These are phyloP conservation scores for Cryptococcus sp. DNA, from an alignment of 1,284 basidiomycete species.

Conservation along the genomic window DNA sequence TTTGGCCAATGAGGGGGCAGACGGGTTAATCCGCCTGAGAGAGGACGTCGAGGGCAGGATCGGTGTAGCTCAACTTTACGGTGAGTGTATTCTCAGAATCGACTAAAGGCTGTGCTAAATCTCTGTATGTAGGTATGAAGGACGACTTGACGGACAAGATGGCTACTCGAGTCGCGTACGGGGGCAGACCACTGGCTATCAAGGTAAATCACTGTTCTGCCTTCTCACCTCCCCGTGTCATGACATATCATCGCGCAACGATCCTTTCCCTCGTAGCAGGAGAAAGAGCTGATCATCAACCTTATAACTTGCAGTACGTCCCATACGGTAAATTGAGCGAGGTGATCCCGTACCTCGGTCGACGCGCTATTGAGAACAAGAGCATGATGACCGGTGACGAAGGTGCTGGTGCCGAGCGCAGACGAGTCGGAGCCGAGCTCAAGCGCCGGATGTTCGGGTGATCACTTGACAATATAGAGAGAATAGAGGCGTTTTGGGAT, in stretches of 20 bases:
- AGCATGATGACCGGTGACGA: slow-evolving; percentile 63
- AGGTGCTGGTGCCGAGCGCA: slow-evolving; percentile 62
- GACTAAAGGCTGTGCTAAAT: slow-evolving; percentile 1
- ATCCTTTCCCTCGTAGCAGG: background rate
- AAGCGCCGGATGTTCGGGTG: slow-evolving; percentile 55
- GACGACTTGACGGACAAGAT: slow-evolving; percentile 76
- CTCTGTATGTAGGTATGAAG: slow-evolving; percentile 66
- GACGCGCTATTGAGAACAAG: slow-evolving; percentile 78
- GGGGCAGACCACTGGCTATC: slow-evolving; percentile 67
- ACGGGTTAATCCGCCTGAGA: slow-evolving; percentile 45
- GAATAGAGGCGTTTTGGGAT: background rate
- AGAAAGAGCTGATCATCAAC: background rate
- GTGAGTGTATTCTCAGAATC: slow-evolving; percentile 55
- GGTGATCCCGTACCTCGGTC: slow-evolving; percentile 72
- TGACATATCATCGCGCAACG: background rate
- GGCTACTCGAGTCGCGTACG: slow-evolving; percentile 61
- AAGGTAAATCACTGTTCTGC: slow-evolving; percentile 55
- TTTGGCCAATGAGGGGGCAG: slow-evolving; percentile 55
- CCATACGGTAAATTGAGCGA: slow-evolving; percentile 81
- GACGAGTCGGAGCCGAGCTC: slow-evolving; percentile 60
- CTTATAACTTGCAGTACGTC: slow-evolving; percentile 60
- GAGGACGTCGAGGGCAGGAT: slow-evolving; percentile 69
- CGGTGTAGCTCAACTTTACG: slow-evolving; percentile 80
- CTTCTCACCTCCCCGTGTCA: background rate
- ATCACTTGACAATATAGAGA: background rate